Evolutionary conservation across 768 basidiomycete genomes (phyloP).

Genomic region (Mycena olivaceomarginata): DNA sequence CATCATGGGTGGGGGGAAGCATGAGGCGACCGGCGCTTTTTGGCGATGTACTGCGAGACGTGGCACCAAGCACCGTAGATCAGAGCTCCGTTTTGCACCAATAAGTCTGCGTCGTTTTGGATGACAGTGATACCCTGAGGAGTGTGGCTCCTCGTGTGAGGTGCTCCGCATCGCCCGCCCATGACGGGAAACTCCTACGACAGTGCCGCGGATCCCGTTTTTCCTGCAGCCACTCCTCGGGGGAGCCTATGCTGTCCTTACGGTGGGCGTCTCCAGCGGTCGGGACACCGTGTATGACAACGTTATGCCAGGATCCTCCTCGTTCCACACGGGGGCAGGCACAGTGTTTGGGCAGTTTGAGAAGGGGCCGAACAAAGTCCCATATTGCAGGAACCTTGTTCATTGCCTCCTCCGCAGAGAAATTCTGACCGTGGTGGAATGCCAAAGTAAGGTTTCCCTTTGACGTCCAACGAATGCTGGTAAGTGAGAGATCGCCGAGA

Average conservation of each 20-base stretch:
- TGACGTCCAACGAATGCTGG: neutral
- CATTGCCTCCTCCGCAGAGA: neutral
- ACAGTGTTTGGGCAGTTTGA: neutral
- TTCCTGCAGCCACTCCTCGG: too few relatives aligned
- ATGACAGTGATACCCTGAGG: neutral
- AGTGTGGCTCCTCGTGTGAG: neutral
- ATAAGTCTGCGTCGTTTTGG: neutral
- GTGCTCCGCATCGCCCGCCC: neutral
- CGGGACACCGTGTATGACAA: neutral
- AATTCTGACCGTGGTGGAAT: neutral
- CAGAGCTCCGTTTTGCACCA: neutral
- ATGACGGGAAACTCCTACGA: neutral
- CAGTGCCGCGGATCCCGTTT: too few relatives aligned
- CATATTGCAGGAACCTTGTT: neutral
- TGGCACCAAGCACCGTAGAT: too few relatives aligned
- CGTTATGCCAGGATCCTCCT: neutral
- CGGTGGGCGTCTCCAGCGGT: too few relatives aligned
- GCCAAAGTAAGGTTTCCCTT: neutral
- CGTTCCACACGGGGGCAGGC: neutral
- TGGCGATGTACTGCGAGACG: neutral
- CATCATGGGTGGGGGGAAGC: too few relatives aligned
- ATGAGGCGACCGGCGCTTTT: neutral
- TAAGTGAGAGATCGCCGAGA: neutral
- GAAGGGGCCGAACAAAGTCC: neutral
- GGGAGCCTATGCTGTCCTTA: too few relatives aligned